Base-by-base conservation (phyloP, 306 rosid species). In the Cajanus cajan region DNA sequence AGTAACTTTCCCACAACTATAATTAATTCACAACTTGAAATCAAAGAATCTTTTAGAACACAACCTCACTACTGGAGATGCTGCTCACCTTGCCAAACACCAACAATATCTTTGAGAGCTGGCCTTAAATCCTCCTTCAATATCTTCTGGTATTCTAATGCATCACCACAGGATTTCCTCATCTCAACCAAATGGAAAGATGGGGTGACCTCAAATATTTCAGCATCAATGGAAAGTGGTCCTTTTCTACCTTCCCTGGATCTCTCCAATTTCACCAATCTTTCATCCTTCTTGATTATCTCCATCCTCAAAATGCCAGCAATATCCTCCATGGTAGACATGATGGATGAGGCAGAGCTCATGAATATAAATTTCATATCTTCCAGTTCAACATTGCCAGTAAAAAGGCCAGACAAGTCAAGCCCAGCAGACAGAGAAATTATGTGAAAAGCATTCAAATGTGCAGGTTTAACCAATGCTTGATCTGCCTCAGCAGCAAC, bases 361-460 rank as follows among this genome's bases (percentile, higher is more conserved):
- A n/a, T 78, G 31, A 82, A 86, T 8, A 83, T 83, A 77, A 86
- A 86, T 63, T 77, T 86, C 31, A 72, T 34, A 21, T 71, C 68
- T 40, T 80, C 68, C 47, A 22, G 59, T 59, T 62, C 79, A 18
- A 44, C 44, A 14, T 10, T 73, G 47, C 36, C 61, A 43, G 62
- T 25, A 31, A 86, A 86, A 34, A 86, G 76, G 72, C 71, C 81
- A 50, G 87, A 83, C 82, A 86, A 80, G 77, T 86, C 78, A 4
- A 83, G 84, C 4, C 87, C 89, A 7, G 81, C 66, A 8, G 89
- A 86, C 16, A 80, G 76, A 77, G 85, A 80, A 63, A 86, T 84
- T 71, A 86, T 86, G 74, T 83, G 81, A 21, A 83, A 86, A 68
- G 87, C 89, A 80, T 86, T 86, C 7, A 86, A 77, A 80, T 62